Conservation (phyloP, 2,329 filamentous ascomycete genomes). For the Beauveria pseudobassiana region DNA sequence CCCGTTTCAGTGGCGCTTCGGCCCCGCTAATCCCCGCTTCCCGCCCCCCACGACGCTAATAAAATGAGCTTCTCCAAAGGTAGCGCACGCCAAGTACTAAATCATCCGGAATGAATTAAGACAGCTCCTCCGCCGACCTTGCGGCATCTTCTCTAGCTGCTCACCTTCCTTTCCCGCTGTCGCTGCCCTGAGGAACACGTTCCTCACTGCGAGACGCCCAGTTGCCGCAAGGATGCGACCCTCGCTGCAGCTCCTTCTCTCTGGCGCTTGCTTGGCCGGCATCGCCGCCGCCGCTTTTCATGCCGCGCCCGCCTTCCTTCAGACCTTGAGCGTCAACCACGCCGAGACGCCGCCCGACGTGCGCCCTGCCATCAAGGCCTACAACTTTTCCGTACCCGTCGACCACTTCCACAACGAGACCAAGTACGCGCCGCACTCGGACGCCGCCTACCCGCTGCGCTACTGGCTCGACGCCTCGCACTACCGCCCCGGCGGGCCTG, state of each 20-base stretch:
- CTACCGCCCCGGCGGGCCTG: conserved; percentile 71
- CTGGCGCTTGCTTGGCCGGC: neutral
- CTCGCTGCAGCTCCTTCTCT: neutral
- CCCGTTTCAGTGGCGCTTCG: neutral
- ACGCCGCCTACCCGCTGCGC: conserved; percentile 59
- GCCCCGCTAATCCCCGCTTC: neutral
- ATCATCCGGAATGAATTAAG: no score
- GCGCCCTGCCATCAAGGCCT: conserved; percentile 10
- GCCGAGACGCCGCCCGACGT: neutral
- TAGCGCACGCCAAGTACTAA: no score
- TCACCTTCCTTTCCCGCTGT: neutral
- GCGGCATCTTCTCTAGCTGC: neutral
- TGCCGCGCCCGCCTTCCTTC: neutral
- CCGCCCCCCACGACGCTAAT: neutral
- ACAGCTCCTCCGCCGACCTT: neutral
- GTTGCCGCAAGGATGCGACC: neutral
- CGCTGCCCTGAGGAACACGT: neutral
- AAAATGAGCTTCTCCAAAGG: no score
- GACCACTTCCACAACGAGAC: conserved; percentile 82
- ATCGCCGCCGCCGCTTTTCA: neutral
- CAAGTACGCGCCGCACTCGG: conserved; percentile 67
- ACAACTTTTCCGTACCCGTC: conserved; percentile 43
- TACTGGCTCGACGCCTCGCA: conserved; percentile 78
- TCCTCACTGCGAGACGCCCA: neutral
- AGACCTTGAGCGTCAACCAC: neutral